Conservation (phyloP, 2,329 filamentous ascomycete species). For the Botrytis deweyae region DNA sequence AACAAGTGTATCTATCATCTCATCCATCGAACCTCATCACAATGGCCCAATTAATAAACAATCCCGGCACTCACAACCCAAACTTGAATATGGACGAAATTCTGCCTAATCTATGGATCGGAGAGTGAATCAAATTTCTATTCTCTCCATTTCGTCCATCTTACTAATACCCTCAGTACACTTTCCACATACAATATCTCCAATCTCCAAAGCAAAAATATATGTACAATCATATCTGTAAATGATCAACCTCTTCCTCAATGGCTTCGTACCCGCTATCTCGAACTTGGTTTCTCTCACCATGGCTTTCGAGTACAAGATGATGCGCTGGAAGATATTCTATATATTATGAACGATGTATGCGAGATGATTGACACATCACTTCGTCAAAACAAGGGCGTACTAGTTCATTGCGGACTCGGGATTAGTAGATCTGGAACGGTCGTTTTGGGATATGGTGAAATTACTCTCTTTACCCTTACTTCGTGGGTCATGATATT, state of each 20-base stretch:
- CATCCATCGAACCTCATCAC: neutral
- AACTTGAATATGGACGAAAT: constrained; percentile 3
- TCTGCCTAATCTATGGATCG: neutral
- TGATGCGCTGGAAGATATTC: neutral
- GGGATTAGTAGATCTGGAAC: constrained; percentile 6
- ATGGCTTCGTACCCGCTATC: neutral
- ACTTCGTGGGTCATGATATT: neutral
- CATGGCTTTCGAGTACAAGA: neutral
- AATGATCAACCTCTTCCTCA: constrained; percentile 2
- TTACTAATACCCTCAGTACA: neutral
- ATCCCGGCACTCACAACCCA: neutral
- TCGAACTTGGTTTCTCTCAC: neutral
- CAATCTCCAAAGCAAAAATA: constrained; percentile 2
- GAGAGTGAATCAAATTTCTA: neutral
- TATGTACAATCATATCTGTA: neutral
- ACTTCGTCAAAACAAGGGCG: neutral
- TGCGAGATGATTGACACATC: neutral
- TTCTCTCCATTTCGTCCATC: neutral
- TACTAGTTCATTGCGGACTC: constrained; percentile 7
- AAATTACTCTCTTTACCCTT: neutral
- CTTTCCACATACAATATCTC: neutral
- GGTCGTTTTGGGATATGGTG: neutral
- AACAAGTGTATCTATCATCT: neutral
- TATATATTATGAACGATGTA: neutral
- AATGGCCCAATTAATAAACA: neutral